phyloP scores from a whole-genome alignment of 108 stramenopile genomes.

The Seminavis robusta region DNA sequence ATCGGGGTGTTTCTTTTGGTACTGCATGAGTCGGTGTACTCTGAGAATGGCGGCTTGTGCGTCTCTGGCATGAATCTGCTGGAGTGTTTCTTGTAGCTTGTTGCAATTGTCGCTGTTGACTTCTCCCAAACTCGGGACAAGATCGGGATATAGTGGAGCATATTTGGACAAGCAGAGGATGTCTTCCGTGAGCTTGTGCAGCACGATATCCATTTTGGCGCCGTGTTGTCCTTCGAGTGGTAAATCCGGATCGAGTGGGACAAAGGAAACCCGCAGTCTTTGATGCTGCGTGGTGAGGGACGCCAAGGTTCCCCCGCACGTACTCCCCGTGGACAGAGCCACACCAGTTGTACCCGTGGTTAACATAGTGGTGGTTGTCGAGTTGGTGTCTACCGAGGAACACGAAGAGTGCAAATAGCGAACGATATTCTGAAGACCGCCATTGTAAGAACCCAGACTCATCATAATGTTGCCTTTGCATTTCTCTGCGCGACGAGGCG shows the following conservation, averaged over 20 bases:
- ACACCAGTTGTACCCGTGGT: constrained; percentile 1
- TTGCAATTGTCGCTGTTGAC: constrained; percentile 1
- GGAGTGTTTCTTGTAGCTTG: constrained; percentile 5
- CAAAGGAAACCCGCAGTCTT: constrained; percentile 69
- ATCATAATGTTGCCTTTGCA: no score
- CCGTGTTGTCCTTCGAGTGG: constrained; percentile 83
- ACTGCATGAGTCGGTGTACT: constrained; percentile 61
- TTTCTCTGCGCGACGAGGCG: no score
- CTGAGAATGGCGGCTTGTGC: constrained; percentile 43
- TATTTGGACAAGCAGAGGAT: constrained; percentile 39
- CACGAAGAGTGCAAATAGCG: constrained; percentile 44
- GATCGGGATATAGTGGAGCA: no score
- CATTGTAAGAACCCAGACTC: no score
- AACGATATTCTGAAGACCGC: constrained; percentile 30
- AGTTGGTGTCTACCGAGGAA: constrained; percentile 26
- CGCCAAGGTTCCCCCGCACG: not conserved
- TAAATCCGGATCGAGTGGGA: constrained; percentile 72
- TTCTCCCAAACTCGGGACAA: constrained; percentile 1
- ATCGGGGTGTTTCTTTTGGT: constrained; percentile 51
- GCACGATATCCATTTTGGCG: constrained; percentile 68
- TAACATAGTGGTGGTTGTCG: constrained; percentile 4
- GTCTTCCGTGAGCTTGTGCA: constrained; percentile 87
- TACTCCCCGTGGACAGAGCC: not conserved
- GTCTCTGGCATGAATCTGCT: constrained; percentile 13
- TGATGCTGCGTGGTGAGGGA: not conserved